phyloP scores from a whole-genome alignment of 108 stramenopile species.

The Epipyxis sp. region DNA sequence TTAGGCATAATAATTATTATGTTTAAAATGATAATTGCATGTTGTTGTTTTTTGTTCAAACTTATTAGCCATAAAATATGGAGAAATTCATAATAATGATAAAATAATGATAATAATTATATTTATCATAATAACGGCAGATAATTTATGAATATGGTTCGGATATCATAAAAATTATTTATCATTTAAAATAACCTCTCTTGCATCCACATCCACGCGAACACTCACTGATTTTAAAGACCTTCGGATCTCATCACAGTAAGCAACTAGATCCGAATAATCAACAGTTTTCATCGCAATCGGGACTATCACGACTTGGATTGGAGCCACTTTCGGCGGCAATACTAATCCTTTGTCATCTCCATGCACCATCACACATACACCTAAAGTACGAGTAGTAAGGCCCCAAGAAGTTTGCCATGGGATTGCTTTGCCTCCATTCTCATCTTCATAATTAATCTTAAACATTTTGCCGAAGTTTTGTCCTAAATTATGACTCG shows the following conservation, averaged over 20 bases:
- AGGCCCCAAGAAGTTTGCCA: slow-evolving; percentile 99
- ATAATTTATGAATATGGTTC: too few species aligned
- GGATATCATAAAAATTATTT: too few species aligned
- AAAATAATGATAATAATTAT: too few species aligned
- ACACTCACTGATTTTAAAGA: slow-evolving; percentile 43
- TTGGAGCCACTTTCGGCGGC: slow-evolving; percentile 89
- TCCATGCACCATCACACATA: slow-evolving; percentile 98
- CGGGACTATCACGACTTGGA: slow-evolving; percentile 93
- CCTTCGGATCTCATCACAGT: slow-evolving; percentile 61
- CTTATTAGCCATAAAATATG: too few species aligned
- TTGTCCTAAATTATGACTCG: slow-evolving; percentile 95
- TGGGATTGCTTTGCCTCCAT: slow-evolving; percentile 66
- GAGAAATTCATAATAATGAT: too few species aligned
- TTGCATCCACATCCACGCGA: slow-evolving; percentile 82
- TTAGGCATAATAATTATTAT: too few species aligned
- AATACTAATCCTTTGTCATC: slow-evolving; percentile 97
- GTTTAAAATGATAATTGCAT: too few species aligned
- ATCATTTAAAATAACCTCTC: neutral
- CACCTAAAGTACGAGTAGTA: slow-evolving; percentile 96
- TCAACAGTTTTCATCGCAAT: slow-evolving; percentile 81
- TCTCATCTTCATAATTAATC: slow-evolving; percentile 86
- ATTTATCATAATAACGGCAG: too few species aligned
- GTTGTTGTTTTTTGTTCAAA: too few species aligned
- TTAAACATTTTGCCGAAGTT: slow-evolving; percentile 99
- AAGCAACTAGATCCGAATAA: slow-evolving; percentile 62